Evolutionary conservation across 129 eudicot species (phyloP).

Genomic region (Mikania micrantha): DNA sequence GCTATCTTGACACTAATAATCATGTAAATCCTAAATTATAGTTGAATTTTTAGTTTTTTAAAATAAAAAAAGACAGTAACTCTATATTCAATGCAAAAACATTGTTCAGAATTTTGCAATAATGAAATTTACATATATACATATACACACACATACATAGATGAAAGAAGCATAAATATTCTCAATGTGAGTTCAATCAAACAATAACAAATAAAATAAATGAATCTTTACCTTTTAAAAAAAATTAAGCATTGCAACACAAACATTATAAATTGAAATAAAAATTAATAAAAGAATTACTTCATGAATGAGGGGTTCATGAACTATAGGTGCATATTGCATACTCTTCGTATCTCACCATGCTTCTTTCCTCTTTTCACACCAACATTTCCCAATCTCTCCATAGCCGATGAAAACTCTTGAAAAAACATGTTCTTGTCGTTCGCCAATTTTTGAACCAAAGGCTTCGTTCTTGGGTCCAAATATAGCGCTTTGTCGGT

Average conservation of each 20-base stretch:
- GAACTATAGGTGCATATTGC: constrained; percentile 38
- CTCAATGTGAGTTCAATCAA: not conserved
- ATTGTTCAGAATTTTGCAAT: no score
- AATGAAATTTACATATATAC: no score
- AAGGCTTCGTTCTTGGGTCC: constrained; percentile 70
- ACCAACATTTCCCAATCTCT: constrained; percentile 77
- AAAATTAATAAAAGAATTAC: not conserved
- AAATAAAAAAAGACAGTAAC: no score
- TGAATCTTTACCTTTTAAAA: no score
- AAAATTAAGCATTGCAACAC: not conserved
- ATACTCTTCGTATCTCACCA: constrained; percentile 73
- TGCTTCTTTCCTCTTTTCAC: constrained; percentile 73
- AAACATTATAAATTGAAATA: not conserved
- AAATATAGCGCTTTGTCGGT: constrained; percentile 64
- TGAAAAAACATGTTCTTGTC: constrained; percentile 59
- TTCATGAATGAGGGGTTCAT: not conserved
- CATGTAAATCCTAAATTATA: no score
- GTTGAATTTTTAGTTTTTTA: no score
- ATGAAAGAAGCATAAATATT: not conserved
- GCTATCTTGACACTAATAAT: no score
- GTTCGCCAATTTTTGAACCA: constrained; percentile 56
- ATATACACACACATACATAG: no score
- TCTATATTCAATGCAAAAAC: no score
- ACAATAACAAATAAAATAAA: not conserved
- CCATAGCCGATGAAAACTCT: constrained; percentile 69